Evolutionary conservation across 1,284 basidiomycete genomes (phyloP), one percentile per base, ranked within the genome.

Genomic region (Flammula alnicola): DNA sequence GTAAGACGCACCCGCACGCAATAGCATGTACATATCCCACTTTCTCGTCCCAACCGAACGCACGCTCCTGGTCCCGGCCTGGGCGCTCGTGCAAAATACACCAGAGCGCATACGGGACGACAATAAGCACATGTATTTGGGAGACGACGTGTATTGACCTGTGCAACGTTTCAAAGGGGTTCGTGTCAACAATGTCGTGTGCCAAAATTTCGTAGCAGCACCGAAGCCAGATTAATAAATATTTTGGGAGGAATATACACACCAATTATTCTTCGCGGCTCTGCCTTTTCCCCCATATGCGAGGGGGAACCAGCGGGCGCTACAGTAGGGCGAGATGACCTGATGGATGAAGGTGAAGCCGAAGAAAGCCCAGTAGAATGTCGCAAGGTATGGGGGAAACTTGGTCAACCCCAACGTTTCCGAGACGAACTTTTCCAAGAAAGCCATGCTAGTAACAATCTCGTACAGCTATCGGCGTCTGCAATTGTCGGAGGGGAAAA

Each of bases 111-210:
- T 79, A 68, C 0, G 79, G 78, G 22, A 84, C 69, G 45, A 84
- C 71, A 44, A 81, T 55, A 26, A 81, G 49, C 3, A 77, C 75
- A 60, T 84, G 80, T 1, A 79, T 64, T 49, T 83, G 73, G 0
- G 82, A 84, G 1, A 83, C 78, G 31, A 82, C 68, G 52, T 78
- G 85, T 47, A 80, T 70, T 44, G 73, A 72, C 79, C 79, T 79
- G 52, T 12, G 16, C 44, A 32, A n/a, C n/a, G n/a, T n/a, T n/a
- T n/a, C n/a, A n/a, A n/a, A n/a, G n/a, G n/a, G n/a, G n/a, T n/a
- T n/a, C n/a, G n/a, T n/a, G n/a, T n/a, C n/a, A n/a, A n/a, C n/a
- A n/a, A n/a, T n/a, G n/a, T n/a, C n/a, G n/a, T n/a, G n/a, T n/a
- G n/a, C n/a, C 17, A 11, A 23, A 4, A 33, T 7, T 22, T 11